Evolutionary conservation across 345 rosid genomes (phyloP).

Genomic region (Diplotaxis tenuifolia): DNA sequence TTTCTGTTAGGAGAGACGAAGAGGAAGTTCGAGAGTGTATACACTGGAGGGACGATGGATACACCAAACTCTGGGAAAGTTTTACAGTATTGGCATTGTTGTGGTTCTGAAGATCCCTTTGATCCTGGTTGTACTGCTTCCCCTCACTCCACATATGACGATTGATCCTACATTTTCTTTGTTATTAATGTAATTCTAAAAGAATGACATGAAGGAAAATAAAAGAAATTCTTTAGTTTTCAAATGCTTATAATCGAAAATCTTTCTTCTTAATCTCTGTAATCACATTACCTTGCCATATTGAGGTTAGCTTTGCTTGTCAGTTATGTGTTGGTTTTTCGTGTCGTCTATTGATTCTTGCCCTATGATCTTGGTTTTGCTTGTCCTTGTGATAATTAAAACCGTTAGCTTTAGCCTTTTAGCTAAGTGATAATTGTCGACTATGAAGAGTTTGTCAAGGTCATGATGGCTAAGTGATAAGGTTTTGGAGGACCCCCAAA

Average conservation of each 20-base stretch:
- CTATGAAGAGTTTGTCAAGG: too few species aligned
- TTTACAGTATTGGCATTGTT: constrained; percentile 89
- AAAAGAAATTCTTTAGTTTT: neutral
- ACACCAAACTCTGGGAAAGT: constrained; percentile 74
- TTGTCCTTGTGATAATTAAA: neutral
- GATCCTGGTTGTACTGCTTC: constrained; percentile 86
- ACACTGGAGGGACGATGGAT: constrained; percentile 76
- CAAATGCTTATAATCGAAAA: too few species aligned
- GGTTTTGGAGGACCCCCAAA: too few species aligned
- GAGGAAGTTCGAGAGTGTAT: constrained; percentile 89
- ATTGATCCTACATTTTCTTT: constrained; percentile 37
- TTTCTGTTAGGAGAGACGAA: constrained; percentile 74
- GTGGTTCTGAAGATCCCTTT: constrained; percentile 89
- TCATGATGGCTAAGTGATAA: too few species aligned
- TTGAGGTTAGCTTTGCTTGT: constrained; percentile 1
- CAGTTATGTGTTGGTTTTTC: neutral
- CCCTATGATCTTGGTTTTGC: constrained; percentile 15
- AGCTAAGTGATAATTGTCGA: too few species aligned
- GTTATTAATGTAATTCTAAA: neutral
- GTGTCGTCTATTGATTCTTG: constrained; percentile 9
- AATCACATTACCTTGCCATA: neutral
- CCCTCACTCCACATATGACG: constrained; percentile 80
- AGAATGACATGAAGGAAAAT: constrained; percentile 20
- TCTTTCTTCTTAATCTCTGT: neutral
- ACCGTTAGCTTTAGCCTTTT: constrained; percentile 2